phyloP scores from a whole-genome alignment of 2,329 filamentous ascomycete species.

The Aspergillus oerlinghausenensis region DNA sequence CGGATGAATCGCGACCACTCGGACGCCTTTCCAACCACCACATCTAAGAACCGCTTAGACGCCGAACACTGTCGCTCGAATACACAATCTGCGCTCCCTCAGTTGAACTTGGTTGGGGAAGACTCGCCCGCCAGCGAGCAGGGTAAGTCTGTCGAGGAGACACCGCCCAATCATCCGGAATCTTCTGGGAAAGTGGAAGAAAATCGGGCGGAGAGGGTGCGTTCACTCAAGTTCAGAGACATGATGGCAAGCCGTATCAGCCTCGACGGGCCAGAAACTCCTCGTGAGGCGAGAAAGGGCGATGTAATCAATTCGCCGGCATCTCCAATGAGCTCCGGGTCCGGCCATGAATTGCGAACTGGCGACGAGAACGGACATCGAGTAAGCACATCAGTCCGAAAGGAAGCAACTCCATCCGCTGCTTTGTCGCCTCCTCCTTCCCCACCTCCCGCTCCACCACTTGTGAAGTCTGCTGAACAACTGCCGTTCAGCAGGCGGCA shows the following conservation, averaged over 20 bases:
- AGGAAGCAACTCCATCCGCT: conserved; percentile 18
- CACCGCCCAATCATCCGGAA: conserved; percentile 1
- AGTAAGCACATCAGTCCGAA: conserved; percentile 8
- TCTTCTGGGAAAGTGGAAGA: conserved; percentile 12
- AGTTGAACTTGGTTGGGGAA: background rate
- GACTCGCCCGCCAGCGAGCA: background rate
- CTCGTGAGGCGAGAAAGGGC: background rate
- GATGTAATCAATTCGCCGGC: background rate
- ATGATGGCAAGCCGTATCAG: conserved; percentile 21
- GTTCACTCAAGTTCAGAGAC: conserved; percentile 25
- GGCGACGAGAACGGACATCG: conserved; percentile 8
- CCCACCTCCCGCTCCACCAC: conserved; percentile 19
- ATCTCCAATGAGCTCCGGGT: background rate
- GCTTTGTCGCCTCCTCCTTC: conserved; percentile 25
- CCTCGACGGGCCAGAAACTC: conserved; percentile 8
- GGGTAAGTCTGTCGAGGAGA: background rate
- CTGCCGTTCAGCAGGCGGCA: conserved; percentile 12
- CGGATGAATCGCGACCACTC: background rate
- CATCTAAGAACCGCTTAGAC: background rate
- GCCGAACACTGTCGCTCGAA: background rate
- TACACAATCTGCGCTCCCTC: background rate
- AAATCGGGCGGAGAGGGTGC: conserved; percentile 22
- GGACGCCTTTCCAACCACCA: background rate
- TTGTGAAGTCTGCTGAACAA: conserved; percentile 9
- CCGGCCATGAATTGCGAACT: background rate